Base-by-base conservation (phyloP, 768 basidiomycete genomes). In the Tephrocybe rancida region DNA sequence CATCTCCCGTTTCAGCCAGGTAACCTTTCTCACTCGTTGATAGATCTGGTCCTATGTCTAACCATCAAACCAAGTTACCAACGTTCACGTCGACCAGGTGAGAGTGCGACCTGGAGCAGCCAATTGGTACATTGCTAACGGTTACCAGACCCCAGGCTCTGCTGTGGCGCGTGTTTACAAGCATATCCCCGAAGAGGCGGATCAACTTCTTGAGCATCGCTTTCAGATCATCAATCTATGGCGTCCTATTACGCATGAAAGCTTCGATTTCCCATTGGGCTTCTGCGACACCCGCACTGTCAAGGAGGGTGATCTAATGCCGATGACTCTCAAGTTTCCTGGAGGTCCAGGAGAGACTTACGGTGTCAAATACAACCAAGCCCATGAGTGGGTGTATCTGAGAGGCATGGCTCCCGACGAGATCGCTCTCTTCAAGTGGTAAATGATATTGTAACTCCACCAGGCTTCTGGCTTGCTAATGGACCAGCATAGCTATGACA, bases 161-260 rank as follows among this genome's bases (percentile, higher is more conserved):
- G 48, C 48, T 50, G 48, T 50, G 39, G 48, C 48, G 29, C 48
- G 38, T 21, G 48, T 50, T 16, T 50, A 50, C 29, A 50, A 16
- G 21, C 48, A 50, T 42, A 50, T 50, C 27, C 48, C 48, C 48
- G 48, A 50, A 30, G 77, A 80, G 35, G 77, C 68, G 0, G 69
- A 68, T 56, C 64, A 29, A 38, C 59, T 80, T 44, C 69, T 80
- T 30, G 62, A 71, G 55, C 64, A 68, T 21, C 77, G 80, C 54
- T 81, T 78, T 64, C 79, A 81, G 58, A 77, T 82, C 56, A 72
- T 82, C 55, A 82, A 81, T 63, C 64, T 83, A 52, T 83, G 82
- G 82, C 73, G 81, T 19, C 81, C 81, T 1, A 79, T 82, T 60
- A 60, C 67, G 16, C 65, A 76, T 54, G 58, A 70, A 1, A 79